phyloP scores from a whole-genome alignment of 257 asterid species.

The Thymus mandschuricus region DNA sequence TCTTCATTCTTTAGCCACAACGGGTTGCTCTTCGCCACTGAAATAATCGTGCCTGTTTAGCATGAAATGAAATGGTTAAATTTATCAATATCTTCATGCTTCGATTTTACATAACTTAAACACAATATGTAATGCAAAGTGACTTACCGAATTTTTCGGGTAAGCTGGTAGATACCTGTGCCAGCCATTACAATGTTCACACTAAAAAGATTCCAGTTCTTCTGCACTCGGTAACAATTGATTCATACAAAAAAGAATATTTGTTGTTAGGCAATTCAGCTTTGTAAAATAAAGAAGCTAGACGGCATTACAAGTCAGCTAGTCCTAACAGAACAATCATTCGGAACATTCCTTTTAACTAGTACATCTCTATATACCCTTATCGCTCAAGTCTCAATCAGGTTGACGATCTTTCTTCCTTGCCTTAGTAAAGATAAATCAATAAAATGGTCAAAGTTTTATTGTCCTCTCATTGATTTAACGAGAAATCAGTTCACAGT shows the following conservation, averaged over 20 bases:
- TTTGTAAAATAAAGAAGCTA: neutral
- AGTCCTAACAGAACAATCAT: neutral
- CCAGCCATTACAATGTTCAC: slow-evolving; percentile 92
- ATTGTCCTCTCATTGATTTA: neutral
- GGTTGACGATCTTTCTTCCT: neutral
- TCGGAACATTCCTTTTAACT: too few relatives aligned
- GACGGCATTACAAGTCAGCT: neutral
- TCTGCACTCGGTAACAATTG: slow-evolving; percentile 56
- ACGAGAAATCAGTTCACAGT: slow-evolving; percentile 10
- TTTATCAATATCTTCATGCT: neutral
- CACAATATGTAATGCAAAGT: neutral
- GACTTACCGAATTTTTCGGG: slow-evolving; percentile 72
- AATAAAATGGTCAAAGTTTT: neutral
- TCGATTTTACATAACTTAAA: neutral
- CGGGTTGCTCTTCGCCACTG: slow-evolving; percentile 59
- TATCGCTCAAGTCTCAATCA: neutral
- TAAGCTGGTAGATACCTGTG: slow-evolving; percentile 84
- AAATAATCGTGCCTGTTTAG: slow-evolving; percentile 71
- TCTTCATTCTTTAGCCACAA: slow-evolving; percentile 63
- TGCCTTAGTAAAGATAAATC: neutral
- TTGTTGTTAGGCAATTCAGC: neutral
- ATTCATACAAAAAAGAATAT: neutral
- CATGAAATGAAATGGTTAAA: slow-evolving; percentile 6
- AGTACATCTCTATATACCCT: neutral
- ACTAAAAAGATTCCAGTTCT: slow-evolving; percentile 89